phyloP scores from a whole-genome alignment of 352 stramenopile species.

The Pythium plurisporium region DNA sequence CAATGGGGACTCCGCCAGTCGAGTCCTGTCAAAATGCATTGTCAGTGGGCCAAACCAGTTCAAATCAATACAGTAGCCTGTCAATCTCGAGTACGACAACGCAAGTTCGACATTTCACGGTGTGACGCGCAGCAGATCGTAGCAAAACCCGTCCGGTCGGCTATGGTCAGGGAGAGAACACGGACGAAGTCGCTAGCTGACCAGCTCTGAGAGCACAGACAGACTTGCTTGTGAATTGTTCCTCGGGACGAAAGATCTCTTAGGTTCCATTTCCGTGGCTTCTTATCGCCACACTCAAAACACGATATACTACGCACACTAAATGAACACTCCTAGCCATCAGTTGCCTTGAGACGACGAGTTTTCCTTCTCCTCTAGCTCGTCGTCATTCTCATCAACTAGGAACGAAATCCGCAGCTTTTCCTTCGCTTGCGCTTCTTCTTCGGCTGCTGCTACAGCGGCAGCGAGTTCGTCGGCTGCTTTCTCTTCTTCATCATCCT shows the following conservation, averaged over 20 bases:
- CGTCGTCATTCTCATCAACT: conserved; percentile 14
- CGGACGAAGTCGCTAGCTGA: not conserved
- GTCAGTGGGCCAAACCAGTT: too few species aligned
- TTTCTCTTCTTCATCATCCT: conserved; percentile 4
- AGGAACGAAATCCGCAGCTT: conserved; percentile 25
- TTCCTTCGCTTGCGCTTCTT: conserved; percentile 22
- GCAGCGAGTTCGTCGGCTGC: not conserved
- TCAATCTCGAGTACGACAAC: too few species aligned
- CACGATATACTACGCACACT: too few species aligned
- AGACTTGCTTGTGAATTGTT: not conserved
- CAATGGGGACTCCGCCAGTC: too few species aligned
- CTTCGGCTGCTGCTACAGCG: not conserved
- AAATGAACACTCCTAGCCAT: too few species aligned
- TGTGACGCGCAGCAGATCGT: not conserved
- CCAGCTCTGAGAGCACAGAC: not conserved
- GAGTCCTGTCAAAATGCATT: too few species aligned
- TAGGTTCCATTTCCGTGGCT: not conserved
- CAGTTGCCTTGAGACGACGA: not conserved
- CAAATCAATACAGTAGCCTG: too few species aligned
- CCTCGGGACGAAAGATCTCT: not conserved
- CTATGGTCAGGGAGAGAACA: not conserved
- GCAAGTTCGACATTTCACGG: conserved; percentile 4
- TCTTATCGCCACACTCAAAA: conserved; percentile 3
- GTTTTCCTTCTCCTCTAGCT: conserved; percentile 19
- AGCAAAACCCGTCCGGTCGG: conserved; percentile 1